A percentile compares a stretch with the other conserved stretches of the same genome.
These are phyloP conservation scores for Isabelozyma heimii DNA, from an alignment of 805 yeast genomes.

Conservation along the genomic window DNA sequence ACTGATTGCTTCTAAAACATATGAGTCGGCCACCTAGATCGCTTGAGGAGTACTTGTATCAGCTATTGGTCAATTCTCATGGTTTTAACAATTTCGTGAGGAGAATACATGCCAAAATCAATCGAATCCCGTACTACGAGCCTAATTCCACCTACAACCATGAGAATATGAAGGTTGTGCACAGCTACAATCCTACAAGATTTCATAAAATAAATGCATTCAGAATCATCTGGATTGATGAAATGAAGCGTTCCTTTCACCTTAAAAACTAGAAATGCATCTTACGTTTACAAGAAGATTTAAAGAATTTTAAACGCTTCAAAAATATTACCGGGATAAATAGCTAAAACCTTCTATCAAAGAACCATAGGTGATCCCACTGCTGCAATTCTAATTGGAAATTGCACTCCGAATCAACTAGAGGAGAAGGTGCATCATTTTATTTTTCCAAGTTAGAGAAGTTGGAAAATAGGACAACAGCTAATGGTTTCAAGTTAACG, in stretches of 20 bases:
- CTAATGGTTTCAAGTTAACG: too few species aligned
- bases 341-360: too few species aligned
- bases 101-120: conserved; percentile 59
- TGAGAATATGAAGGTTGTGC: conserved; percentile 15
- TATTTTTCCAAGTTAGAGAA: too few species aligned
- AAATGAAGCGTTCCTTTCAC: conserved; percentile 48
- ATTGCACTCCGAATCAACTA: too few species aligned
- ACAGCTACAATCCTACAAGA: conserved; percentile 46
- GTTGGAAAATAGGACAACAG: too few species aligned
- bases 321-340: too few species aligned
- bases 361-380: too few species aligned
- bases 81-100: conserved; percentile 64
- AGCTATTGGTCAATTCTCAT: conserved; percentile 51
- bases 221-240: conserved; percentile 57
- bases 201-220: conserved; percentile 61
- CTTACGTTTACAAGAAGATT: too few species aligned
- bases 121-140: conserved; percentile 51
- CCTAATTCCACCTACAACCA: conserved; percentile 8
- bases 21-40: conserved; percentile 18
- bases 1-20: too few species aligned
- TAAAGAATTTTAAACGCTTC: too few species aligned
- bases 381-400: too few species aligned
- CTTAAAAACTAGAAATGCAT: not conserved
- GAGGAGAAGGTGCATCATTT: too few species aligned
- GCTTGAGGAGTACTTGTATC: conserved; percentile 47